Evolutionary conservation across 1,139 yeast species (phyloP), one percentile per base, ranked within the genome.

Genomic region (Nakaseomyces sp.): DNA sequence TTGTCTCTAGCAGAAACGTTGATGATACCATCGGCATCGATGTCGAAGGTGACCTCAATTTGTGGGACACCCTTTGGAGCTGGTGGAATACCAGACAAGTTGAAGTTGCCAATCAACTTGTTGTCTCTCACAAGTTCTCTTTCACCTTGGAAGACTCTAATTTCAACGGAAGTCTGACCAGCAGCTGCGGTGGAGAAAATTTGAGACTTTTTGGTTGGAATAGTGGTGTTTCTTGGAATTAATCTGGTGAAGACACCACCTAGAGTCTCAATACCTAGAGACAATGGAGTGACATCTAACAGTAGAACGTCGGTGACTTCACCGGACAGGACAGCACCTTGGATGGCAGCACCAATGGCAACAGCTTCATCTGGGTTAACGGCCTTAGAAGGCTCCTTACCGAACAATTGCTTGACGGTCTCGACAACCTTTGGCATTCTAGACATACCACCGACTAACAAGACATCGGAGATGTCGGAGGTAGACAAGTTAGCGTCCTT

Each of bases 341-440:
- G 98, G 62, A 91, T 91, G 55, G 98, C 98, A 56, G 98, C 98
- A 76, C 99, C 99, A 74, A 91, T 87, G 64, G 98, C 98, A 58
- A 91, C 99, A 54, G 98, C 99, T 76, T 91, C 98, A 70, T 91
- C 98, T 61, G 99, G 99, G 84, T 91, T 93, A 66, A 91, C 97
- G 57, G 96, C 89, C 79, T 91, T 93, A 56, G 95, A 86, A 64
- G 98, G 96, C 65, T 91, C 96, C 71, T 79, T 86, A 67, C 93
- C 93, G 70, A 91, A 91, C 61, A 91, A 75, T 54, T 77, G 69
- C 75, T 88, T 89, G 67, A 91, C 98, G 61, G 97, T 89, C 68
- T 88, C 96, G 53, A 87, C 76, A 66, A 91, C 97, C 82, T 91
- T 93, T 72, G 99, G 99, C 98, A 91, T 91, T 77, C 99, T 87